phyloP scores from a whole-genome alignment of 208 protist genomes.

The Trypanosoma lewisi region DNA sequence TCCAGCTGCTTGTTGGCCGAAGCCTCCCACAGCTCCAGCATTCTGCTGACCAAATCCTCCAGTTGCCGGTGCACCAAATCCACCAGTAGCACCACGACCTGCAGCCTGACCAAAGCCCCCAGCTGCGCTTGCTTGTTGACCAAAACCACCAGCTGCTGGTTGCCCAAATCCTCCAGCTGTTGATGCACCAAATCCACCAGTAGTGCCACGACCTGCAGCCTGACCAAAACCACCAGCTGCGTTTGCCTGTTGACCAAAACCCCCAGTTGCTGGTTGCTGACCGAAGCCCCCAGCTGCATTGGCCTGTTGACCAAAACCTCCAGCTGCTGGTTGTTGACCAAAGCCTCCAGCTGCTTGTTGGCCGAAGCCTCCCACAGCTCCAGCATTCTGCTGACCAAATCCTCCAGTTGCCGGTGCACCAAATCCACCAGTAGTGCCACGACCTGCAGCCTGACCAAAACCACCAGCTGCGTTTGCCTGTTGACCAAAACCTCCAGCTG shows the following conservation, averaged over 20 bases:
- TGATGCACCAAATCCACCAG: too few species aligned
- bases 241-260: conserved; percentile 35
- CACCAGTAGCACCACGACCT: conserved; percentile 24
- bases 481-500: conserved; percentile 40
- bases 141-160: too few species aligned
- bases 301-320: conserved; percentile 32
- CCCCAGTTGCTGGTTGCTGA: conserved; percentile 2
- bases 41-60: conserved; percentile 37
- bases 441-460: conserved; percentile 24
- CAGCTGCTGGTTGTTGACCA: conserved; percentile 19
- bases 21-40: conserved; percentile 34
- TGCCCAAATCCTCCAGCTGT: neutral
- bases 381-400: conserved; percentile 27
- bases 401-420: conserved; percentile 18
- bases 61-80: conserved; percentile 34
- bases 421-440: conserved; percentile 37
- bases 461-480: conserved; percentile 20
- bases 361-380: conserved; percentile 27
- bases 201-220: too few species aligned
- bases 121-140: too few species aligned
- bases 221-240: too few species aligned
- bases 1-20: conserved; percentile 29
- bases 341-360: conserved; percentile 20
- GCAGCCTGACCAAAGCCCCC: conserved; percentile 42
- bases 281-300: neutral